A percentile compares a stretch with the other conserved stretches of the same genome.
Evolutionary conservation across 2,329 filamentous ascomycete genomes (phyloP).

Genomic region (Lasiodiplodia hormozganensis): DNA sequence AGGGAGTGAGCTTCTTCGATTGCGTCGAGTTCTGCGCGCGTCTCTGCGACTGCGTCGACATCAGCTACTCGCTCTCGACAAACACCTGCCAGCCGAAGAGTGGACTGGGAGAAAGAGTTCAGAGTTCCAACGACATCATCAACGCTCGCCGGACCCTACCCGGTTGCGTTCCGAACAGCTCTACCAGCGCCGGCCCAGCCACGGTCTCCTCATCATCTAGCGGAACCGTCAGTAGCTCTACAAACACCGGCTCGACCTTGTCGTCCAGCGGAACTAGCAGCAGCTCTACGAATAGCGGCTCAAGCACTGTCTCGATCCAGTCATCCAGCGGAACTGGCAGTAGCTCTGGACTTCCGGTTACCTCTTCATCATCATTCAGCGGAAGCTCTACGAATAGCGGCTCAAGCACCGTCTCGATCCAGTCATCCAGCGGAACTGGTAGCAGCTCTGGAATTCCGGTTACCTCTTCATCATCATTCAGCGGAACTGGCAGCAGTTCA

Average conservation of each 20-base stretch:
- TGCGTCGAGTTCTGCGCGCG: slow-evolving; percentile 18
- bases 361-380: neutral
- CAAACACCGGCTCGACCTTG: neutral
- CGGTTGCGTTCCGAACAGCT: neutral
- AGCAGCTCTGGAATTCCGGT: neutral
- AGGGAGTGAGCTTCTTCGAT: neutral
- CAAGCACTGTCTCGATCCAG: neutral
- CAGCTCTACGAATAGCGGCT: too few species aligned
- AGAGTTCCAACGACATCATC: neutral
- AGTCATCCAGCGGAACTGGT: neutral
- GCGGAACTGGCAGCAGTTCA: too few species aligned
- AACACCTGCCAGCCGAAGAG: slow-evolving; percentile 5
- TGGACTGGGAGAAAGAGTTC: neutral
- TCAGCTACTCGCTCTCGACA: neutral
- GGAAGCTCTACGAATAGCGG: too few species aligned
- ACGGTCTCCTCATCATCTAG: neutral
- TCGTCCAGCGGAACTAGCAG: too few species aligned
- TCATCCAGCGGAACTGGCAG: neutral
- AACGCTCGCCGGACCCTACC: slow-evolving; percentile 3
- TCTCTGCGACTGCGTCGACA: slow-evolving; percentile 4
- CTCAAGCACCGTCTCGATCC: neutral
- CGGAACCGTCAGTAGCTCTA: neutral
- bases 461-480: too few species aligned
- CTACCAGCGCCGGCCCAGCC: too few species aligned
- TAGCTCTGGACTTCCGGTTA: neutral